Conservation (phyloP, 2,329 filamentous ascomycete species). For the Westerdykella ornata region DNA sequence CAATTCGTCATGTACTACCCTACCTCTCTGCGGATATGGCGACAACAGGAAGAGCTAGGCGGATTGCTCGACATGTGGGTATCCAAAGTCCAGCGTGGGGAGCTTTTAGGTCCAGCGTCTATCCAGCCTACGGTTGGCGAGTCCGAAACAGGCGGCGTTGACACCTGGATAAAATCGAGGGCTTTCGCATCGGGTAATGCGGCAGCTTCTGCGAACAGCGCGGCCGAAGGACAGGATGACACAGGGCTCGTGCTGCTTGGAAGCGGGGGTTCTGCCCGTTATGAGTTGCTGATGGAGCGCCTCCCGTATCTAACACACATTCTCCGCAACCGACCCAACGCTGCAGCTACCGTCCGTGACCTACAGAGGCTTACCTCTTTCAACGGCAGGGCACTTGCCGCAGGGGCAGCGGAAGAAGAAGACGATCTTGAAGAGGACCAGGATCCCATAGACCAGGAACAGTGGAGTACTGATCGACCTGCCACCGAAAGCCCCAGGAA, state of each 20-base stretch:
- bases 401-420: constrained; percentile 10
- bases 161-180: constrained; percentile 32
- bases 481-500: constrained; percentile 19
- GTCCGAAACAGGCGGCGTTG: constrained; percentile 27
- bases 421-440: constrained; percentile 33
- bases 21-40: constrained; percentile 74
- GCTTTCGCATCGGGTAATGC: neutral
- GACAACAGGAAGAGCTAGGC: constrained; percentile 73
- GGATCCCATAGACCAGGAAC: constrained; percentile 27
- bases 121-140: no score
- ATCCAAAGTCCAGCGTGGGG: constrained; percentile 46
- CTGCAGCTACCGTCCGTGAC: constrained; percentile 43
- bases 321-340: constrained; percentile 20
- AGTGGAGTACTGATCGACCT: constrained; percentile 42
- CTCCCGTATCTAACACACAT: constrained; percentile 80
- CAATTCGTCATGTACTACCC: constrained; percentile 91
- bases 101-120: constrained; percentile 16
- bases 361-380: constrained; percentile 65
- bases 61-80: constrained; percentile 65
- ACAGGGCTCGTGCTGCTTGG: constrained; percentile 44
- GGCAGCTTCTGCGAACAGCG: neutral
- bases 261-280: constrained; percentile 56
- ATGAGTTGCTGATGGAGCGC: constrained; percentile 73
- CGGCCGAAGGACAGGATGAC: constrained; percentile 8
- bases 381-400: constrained; percentile 45